Conservation (phyloP, 768 basidiomycete species). For the Termitomyces sp. region DNA sequence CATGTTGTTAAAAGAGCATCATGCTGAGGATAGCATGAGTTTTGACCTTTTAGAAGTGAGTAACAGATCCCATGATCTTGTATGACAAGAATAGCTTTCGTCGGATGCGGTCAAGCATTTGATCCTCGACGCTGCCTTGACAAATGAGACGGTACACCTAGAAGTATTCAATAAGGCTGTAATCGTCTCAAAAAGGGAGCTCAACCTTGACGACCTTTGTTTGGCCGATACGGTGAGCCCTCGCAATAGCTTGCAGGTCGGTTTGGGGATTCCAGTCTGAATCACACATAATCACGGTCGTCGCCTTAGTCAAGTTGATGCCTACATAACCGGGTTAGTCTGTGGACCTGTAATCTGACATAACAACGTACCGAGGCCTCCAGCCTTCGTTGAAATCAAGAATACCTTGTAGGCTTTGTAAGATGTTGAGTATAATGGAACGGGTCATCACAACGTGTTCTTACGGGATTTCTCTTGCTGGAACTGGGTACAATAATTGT, state of each 20-base stretch:
- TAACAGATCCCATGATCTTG: constrained; percentile 48
- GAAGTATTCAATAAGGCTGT: neutral
- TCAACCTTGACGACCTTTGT: constrained; percentile 60
- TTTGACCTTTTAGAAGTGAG: neutral
- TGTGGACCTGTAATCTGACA: constrained; percentile 12
- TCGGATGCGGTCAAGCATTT: constrained; percentile 66
- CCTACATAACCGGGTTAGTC: constrained; percentile 27
- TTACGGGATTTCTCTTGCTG: constrained; percentile 53
- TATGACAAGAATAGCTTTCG: constrained; percentile 63
- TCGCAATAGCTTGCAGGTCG: constrained; percentile 81
- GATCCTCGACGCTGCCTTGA: constrained; percentile 67
- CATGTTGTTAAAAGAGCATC: constrained; percentile 76
- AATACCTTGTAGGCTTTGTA: constrained; percentile 56
- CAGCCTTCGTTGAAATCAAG: constrained; percentile 66
- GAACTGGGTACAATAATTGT: constrained; percentile 29
- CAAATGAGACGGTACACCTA: constrained; percentile 68
- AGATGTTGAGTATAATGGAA: neutral
- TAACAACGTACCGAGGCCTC: constrained; percentile 49
- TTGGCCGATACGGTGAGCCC: constrained; percentile 79
- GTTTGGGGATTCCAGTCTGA: constrained; percentile 69
- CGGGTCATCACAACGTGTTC: constrained; percentile 10
- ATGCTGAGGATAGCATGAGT: constrained; percentile 43
- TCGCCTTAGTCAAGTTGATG: constrained; percentile 80
- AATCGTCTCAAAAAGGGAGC: neutral
- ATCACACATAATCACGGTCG: constrained; percentile 78